Conservation (phyloP, 495 filamentous ascomycete genomes). For the Xylaria bambusicola region DNA sequence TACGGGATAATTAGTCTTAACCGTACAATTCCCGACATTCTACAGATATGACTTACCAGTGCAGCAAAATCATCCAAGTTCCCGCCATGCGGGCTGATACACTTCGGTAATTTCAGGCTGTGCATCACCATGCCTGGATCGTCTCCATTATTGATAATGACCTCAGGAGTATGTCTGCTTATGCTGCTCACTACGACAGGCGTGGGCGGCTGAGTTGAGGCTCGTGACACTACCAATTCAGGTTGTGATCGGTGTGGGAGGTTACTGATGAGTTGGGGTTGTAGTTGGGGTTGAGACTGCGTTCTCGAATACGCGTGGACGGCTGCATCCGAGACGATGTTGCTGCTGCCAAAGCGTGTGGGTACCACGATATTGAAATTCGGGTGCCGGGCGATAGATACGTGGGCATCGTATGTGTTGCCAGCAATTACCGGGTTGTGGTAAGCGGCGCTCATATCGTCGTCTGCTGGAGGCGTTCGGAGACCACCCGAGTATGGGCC, state of each 20-base stretch:
- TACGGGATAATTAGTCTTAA: conserved; percentile 36
- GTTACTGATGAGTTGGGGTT: conserved; percentile 19
- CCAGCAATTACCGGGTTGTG: conserved; percentile 42
- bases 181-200: conserved; percentile 32
- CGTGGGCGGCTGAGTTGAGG: conserved; percentile 30
- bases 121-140: conserved; percentile 56
- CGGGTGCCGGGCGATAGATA: conserved; percentile 36
- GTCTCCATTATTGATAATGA: conserved; percentile 26
- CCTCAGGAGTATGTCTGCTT: conserved; percentile 26
- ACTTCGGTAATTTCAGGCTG: conserved; percentile 68
- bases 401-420: conserved; percentile 43
- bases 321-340: conserved; percentile 33
- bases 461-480: conserved; percentile 52
- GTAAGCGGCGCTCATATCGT: conserved; percentile 51
- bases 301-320: conserved; percentile 27
- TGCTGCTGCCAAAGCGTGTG: conserved; percentile 13
- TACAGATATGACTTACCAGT: conserved; percentile 63
- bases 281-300: conserved; percentile 21
- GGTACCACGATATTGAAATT: conserved; percentile 23
- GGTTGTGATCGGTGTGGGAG: conserved; percentile 20
- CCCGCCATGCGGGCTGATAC: conserved; percentile 72
- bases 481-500: conserved; percentile 38
- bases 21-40: background rate
- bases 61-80: conserved; percentile 81
- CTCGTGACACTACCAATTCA: conserved; percentile 30